Percentiles rank a stretch among this genome's conserved stretches.
These are phyloP conservation scores for Aspergillus terreus DNA, from an alignment of 2,329 filamentous ascomycete genomes.

Conservation along the genomic window DNA sequence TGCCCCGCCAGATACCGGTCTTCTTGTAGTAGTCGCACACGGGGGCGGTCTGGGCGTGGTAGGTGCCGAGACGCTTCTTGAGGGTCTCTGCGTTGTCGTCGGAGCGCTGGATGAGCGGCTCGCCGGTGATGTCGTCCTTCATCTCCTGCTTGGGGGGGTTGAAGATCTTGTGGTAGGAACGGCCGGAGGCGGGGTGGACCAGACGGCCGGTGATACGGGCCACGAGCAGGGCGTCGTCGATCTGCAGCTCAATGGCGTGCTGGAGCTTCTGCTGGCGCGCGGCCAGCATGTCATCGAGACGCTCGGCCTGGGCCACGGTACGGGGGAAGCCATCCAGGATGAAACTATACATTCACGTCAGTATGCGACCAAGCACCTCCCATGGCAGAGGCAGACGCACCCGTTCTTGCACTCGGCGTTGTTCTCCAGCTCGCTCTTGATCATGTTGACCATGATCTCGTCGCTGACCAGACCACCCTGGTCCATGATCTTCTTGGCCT, in stretches of 20 bases:
- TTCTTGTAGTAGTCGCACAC: slow-evolving; percentile 97
- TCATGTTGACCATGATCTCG: slow-evolving; percentile 99
- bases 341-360: slow-evolving; percentile 59
- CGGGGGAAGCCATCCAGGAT: slow-evolving; percentile 98
- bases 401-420: slow-evolving; percentile 96
- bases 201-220: slow-evolving; percentile 94
- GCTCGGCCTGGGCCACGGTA: slow-evolving; percentile 90
- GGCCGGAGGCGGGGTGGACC: slow-evolving; percentile 91
- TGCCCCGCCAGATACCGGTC: slow-evolving; percentile 91
- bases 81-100: slow-evolving; percentile 96
- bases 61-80: slow-evolving; percentile 89
- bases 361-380: too few relatives aligned
- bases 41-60: slow-evolving; percentile 88
- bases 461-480: slow-evolving; percentile 95
- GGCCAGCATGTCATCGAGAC: slow-evolving; percentile 86
- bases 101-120: slow-evolving; percentile 91
- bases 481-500: slow-evolving; percentile 99
- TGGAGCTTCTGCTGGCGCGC: slow-evolving; percentile 78
- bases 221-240: slow-evolving; percentile 90
- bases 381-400: slow-evolving; percentile 49
- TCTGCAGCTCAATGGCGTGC: slow-evolving; percentile 94
- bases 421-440: slow-evolving; percentile 90
- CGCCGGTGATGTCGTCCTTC: slow-evolving; percentile 95
- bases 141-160: slow-evolving; percentile 92
- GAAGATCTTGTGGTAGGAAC: slow-evolving; percentile 97